These are phyloP conservation scores for Oryza nivara DNA, from an alignment of 176 grass and related monocot genomes.

Conservation along the genomic window DNA sequence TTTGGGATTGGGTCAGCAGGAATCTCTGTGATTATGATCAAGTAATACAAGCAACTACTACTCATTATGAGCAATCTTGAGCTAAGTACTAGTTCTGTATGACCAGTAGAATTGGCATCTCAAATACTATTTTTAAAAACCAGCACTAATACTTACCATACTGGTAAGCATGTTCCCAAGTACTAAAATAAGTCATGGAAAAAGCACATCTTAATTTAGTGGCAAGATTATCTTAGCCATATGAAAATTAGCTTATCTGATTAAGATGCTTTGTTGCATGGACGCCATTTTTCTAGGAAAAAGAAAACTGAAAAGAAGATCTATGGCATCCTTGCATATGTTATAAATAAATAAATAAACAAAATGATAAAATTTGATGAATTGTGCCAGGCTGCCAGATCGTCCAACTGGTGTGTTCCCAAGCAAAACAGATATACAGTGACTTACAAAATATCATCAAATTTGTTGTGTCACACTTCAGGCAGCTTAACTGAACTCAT, in stretches of 20 bases:
- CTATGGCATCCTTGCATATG: not conserved
- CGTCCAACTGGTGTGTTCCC: not conserved
- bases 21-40: conserved; percentile 4
- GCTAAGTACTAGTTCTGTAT: not conserved
- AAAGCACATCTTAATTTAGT: conserved; percentile 3
- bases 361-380: not conserved
- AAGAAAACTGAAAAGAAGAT: not conserved
- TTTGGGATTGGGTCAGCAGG: conserved; percentile 29
- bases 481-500: not conserved
- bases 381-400: not conserved
- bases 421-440: conserved; percentile 26
- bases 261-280: conserved; percentile 10
- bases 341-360: no score
- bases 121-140: not conserved
- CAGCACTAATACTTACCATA: not conserved
- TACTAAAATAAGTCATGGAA: conserved; percentile 11
- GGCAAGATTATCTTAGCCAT: not conserved
- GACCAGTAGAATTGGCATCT: not conserved
- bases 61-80: not conserved
- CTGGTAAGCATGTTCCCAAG: conserved; percentile 1
- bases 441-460: not conserved
- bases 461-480: not conserved
- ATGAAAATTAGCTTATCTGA: not conserved
- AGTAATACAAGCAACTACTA: conserved; percentile 1
- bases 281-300: not conserved